Percentiles rank a stretch among this genome's conserved stretches.
phyloP scores from a whole-genome alignment of 2,329 filamentous ascomycete genomes.

The Curvularia eragrostidis region DNA sequence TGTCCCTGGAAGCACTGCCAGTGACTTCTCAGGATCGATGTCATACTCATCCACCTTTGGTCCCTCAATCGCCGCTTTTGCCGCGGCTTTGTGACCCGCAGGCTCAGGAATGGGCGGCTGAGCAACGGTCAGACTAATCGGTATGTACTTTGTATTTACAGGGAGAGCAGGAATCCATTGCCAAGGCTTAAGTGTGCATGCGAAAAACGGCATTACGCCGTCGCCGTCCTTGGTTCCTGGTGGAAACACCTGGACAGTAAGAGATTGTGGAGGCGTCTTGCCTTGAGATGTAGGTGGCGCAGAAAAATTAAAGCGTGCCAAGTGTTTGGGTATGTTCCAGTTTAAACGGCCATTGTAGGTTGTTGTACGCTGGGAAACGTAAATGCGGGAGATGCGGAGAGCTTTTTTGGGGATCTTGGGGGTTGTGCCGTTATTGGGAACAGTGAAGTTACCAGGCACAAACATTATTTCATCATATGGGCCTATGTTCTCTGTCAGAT shows the following conservation, averaged over 20 bases:
- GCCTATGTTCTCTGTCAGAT: constrained; percentile 24
- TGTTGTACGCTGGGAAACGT: constrained; percentile 44
- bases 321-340: constrained; percentile 48
- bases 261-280: constrained; percentile 22
- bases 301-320: constrained; percentile 44
- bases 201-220: constrained; percentile 35
- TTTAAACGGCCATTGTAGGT: constrained; percentile 44
- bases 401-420: constrained; percentile 35
- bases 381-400: constrained; percentile 41
- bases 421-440: background rate
- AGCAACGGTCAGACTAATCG: constrained; percentile 27
- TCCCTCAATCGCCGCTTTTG: constrained; percentile 14
- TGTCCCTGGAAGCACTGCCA: constrained; percentile 31
- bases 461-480: constrained; percentile 45
- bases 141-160: constrained; percentile 33
- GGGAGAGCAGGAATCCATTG: constrained; percentile 37
- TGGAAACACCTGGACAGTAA: constrained; percentile 38
- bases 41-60: constrained; percentile 33
- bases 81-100: constrained; percentile 16
- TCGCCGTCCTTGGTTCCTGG: constrained; percentile 33
- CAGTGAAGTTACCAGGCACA: constrained; percentile 38
- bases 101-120: constrained; percentile 36
- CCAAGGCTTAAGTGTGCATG: constrained; percentile 36
- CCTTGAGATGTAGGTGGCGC: constrained; percentile 27
- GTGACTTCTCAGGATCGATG: constrained; percentile 25